These are phyloP conservation scores for Alternaria triticimaculans DNA, from an alignment of 2,329 filamentous ascomycete genomes.

Conservation along the genomic window DNA sequence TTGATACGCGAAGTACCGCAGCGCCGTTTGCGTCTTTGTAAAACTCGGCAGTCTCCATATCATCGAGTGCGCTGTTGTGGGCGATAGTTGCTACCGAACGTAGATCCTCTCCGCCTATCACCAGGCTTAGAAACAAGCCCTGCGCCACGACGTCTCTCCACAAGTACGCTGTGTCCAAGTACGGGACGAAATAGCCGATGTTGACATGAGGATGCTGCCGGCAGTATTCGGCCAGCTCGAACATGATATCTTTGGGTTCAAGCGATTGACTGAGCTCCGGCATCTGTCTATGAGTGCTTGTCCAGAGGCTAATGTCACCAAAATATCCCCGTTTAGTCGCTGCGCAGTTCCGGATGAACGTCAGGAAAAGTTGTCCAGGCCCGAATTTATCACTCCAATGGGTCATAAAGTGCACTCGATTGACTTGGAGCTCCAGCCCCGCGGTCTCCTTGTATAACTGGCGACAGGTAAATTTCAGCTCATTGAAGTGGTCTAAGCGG, in stretches of 20 bases:
- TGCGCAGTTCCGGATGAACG: neutral
- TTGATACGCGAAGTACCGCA: neutral
- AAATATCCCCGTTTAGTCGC: neutral
- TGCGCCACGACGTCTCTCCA: neutral
- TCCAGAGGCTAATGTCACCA: neutral
- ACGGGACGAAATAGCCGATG: neutral
- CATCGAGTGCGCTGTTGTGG: neutral
- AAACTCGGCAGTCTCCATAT: neutral
- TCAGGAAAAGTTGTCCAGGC: neutral
- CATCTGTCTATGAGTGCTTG: neutral
- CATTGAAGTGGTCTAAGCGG: neutral
- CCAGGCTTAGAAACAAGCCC: neutral
- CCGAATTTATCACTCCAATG: neutral
- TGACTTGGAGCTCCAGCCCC: neutral
- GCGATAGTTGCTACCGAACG: neutral
- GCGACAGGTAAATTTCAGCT: neutral
- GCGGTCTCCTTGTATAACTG: neutral
- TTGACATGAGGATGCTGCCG: neutral
- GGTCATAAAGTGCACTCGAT: neutral
- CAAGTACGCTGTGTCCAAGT: neutral
- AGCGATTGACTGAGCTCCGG: neutral
- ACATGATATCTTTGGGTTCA: neutral
- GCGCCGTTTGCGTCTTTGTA: neutral
- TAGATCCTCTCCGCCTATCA: neutral
- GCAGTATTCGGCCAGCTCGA: neutral